phyloP scores from a whole-genome alignment of 2,329 filamentous ascomycete genomes.

The Alternaria incomplexa region DNA sequence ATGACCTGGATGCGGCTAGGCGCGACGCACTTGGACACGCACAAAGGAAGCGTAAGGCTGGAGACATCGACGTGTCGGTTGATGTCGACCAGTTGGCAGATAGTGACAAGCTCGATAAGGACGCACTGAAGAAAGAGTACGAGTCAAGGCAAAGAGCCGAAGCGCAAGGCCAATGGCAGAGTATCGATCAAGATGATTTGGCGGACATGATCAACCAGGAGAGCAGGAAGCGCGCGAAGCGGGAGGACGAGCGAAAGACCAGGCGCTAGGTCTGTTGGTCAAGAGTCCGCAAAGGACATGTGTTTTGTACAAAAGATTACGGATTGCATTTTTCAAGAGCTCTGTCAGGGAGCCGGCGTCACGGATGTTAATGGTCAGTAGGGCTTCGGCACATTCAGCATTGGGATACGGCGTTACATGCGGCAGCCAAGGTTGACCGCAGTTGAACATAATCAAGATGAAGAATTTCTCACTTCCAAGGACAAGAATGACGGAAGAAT shows the following conservation, averaged over 20 bases:
- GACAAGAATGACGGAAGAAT: slow-evolving; percentile 11
- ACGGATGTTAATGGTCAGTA: slow-evolving; percentile 21
- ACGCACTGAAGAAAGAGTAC: slow-evolving; percentile 80
- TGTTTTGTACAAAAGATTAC: slow-evolving; percentile 31
- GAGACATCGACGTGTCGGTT: slow-evolving; percentile 91
- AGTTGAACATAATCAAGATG: slow-evolving; percentile 37
- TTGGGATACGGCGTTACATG: slow-evolving; percentile 34
- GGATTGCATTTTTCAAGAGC: slow-evolving; percentile 20
- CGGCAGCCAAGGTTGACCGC: slow-evolving; percentile 19
- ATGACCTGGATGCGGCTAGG: slow-evolving; percentile 74
- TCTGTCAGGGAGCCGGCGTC: slow-evolving; percentile 28
- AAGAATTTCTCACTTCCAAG: slow-evolving; percentile 19
- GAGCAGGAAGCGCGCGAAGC: slow-evolving; percentile 86
- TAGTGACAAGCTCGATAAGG: slow-evolving; percentile 81
- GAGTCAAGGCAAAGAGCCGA: slow-evolving; percentile 72
- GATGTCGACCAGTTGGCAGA: slow-evolving; percentile 80
- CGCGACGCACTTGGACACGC: slow-evolving; percentile 76
- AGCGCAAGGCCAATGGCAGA: slow-evolving; percentile 67
- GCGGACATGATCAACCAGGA: slow-evolving; percentile 96
- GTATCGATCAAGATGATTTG: slow-evolving; percentile 85
- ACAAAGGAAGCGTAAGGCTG: slow-evolving; percentile 86
- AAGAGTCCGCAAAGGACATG: slow-evolving; percentile 14
- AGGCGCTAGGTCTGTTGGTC: slow-evolving; percentile 52
- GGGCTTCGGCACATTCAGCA: slow-evolving; percentile 25
- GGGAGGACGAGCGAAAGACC: slow-evolving; percentile 77